Evolutionary conservation across 2,329 filamentous ascomycete species (phyloP), one percentile per base, ranked within the genome.

Genomic region (Cytospora piceicola): DNA sequence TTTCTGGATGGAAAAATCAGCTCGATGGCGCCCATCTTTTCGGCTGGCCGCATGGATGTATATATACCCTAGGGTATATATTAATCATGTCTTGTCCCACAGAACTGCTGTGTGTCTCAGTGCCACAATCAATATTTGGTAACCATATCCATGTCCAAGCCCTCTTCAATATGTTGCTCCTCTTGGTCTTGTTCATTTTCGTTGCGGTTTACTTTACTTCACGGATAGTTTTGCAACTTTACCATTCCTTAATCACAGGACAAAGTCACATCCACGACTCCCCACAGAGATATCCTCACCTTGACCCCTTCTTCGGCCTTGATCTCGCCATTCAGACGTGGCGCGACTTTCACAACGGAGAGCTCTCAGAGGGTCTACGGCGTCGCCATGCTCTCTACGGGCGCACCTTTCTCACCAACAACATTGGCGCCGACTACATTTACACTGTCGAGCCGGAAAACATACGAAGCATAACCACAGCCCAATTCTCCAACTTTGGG

Each of bases 371-470:
- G 27, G 64, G 64, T 14, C 27, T 63, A 8, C 57, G 64, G 24
- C 12, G 30, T 15, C 56, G 67, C 4, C 67, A 68, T 42, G 12
- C 46, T n/a, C 22, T 32, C 3, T 59, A 61, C 11, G 67, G 67
- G 2, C 12, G 27, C 12, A 68, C 67, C 11, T 68, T 64, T 15
- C 24, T 49, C 30, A 39, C 67, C 20, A 64, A 54, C 3, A n/a
- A 34, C 1, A 12, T 66, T 2, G 42, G 57, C 12, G 5, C n/a
- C 6, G 22, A 39, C 20, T 61, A 34, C 36, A 58, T 68, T 15
- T 64, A 66, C 53, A 68, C 67, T 3, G 58, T 65, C 42, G 67
- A 68, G 32, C 67, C 67, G 4, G 64, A 63, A 9, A 68, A 66
- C 27, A 67, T 68, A 30, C 46, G 57, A 11, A 42, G 51, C 22